These are phyloP conservation scores for Tetrahymena thermophila DNA, from an alignment of 73 alveolate species.

Conservation along the genomic window DNA sequence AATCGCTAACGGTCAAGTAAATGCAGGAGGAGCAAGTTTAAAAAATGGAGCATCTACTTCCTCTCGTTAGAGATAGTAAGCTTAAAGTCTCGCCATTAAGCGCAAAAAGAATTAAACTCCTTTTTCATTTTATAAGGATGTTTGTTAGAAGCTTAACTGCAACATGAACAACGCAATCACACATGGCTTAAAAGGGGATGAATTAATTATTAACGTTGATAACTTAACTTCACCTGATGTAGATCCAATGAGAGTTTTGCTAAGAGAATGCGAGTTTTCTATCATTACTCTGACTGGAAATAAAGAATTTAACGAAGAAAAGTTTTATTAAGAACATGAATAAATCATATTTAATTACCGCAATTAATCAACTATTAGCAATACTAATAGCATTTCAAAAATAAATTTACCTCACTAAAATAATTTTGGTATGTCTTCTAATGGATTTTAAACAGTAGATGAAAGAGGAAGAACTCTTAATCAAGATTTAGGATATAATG, in stretches of 20 bases:
- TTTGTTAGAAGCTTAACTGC: not conserved
- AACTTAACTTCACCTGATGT: not conserved
- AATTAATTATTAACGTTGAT: not conserved
- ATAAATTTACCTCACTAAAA: not conserved
- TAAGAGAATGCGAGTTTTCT: not conserved
- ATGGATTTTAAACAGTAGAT: not conserved
- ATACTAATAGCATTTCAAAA: not conserved
- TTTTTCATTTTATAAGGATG: not conserved
- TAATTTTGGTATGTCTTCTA: not conserved
- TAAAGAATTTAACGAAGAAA: not conserved
- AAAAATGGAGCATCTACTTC: not conserved
- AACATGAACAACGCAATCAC: not conserved
- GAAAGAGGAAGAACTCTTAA: not conserved
- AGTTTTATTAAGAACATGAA: not conserved
- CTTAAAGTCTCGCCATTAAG: not conserved
- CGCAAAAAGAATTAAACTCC: not conserved
- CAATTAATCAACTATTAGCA: not conserved
- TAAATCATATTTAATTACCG: not conserved
- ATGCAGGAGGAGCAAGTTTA: not conserved
- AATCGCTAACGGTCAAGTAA: not conserved
- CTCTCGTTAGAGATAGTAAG: not conserved
- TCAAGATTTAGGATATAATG: not conserved
- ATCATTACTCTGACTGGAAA: not conserved
- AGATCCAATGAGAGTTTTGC: not conserved
- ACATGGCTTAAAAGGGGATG: not conserved